Evolutionary conservation across 2,329 filamentous ascomycete species (phyloP).

Genomic region (Diaporthe sp.): DNA sequence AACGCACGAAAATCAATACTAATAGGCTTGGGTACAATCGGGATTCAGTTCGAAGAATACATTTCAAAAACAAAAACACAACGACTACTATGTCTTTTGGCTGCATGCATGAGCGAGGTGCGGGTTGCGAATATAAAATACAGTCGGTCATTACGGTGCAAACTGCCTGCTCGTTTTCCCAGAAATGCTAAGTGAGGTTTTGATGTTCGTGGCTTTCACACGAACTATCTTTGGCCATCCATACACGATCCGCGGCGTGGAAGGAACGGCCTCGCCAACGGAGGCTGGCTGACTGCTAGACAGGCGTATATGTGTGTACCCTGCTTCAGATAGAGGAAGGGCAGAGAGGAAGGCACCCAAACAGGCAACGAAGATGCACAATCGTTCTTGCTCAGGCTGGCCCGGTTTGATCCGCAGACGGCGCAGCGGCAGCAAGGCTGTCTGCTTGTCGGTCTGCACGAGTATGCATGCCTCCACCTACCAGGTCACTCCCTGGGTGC

Average conservation of each 20-base stretch:
- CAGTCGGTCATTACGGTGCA: slow-evolving; percentile 11
- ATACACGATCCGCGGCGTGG: not conserved
- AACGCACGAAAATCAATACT: not conserved
- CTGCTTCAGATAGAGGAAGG: no score
- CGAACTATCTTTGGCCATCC: not conserved
- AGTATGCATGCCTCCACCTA: not conserved
- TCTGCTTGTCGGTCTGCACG: not conserved
- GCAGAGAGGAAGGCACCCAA: no score
- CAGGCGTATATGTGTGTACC: no score
- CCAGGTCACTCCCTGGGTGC: not conserved
- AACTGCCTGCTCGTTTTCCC: not conserved
- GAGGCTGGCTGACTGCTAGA: not conserved
- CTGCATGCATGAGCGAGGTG: slow-evolving; percentile 13
- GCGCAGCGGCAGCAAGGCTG: not conserved
- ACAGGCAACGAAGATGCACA: no score
- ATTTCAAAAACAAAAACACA: not conserved
- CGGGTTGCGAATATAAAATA: slow-evolving; percentile 12
- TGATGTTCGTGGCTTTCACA: not conserved
- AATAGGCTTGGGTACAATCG: not conserved
- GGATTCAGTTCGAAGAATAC: not conserved
- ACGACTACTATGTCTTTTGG: not conserved
- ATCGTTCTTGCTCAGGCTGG: not conserved
- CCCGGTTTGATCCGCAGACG: no score
- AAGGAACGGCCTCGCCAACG: not conserved
- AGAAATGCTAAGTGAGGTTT: not conserved